Evolutionary conservation across 768 basidiomycete species (phyloP).

Genomic region (Panus rudis): DNA sequence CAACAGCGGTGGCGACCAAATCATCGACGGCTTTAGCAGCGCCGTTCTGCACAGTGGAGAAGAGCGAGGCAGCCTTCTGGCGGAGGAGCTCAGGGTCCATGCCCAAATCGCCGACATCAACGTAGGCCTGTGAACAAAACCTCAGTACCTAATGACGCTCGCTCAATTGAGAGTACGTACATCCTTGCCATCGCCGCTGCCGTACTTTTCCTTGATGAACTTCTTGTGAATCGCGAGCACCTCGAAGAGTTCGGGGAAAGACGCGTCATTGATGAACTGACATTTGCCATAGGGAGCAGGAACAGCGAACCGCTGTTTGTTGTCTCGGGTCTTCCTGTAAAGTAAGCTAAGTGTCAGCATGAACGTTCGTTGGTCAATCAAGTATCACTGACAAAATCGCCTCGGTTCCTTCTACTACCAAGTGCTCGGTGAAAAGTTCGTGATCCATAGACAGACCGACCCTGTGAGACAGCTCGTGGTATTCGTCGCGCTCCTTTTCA

Average conservation of each 20-base stretch:
- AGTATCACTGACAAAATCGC: constrained; percentile 9
- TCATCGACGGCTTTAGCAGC: background rate
- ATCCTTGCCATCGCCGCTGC: constrained; percentile 9
- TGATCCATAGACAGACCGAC: constrained; percentile 14
- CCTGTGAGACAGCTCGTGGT: constrained; percentile 10
- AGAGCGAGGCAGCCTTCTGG: background rate
- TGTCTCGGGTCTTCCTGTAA: constrained; percentile 13
- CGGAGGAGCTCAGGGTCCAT: constrained; percentile 12
- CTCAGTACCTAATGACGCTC: no score
- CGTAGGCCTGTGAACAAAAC: constrained; percentile 6
- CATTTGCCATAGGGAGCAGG: constrained; percentile 10
- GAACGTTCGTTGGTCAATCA: no score
- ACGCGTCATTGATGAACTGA: constrained; percentile 13
- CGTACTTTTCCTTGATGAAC: constrained; percentile 13
- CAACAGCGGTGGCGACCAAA: no score
- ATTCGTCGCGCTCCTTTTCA: constrained; percentile 11
- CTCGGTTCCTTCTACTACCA: constrained; percentile 9
- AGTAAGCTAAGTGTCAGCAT: background rate
- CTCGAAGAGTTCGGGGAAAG: constrained; percentile 9
- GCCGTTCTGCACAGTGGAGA: constrained; percentile 5
- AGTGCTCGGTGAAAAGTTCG: constrained; percentile 12
- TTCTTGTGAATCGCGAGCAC: constrained; percentile 11
- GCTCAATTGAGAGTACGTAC: no score
- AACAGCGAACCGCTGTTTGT: constrained; percentile 13
- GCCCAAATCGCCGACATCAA: constrained; percentile 12